Percentiles rank a stretch among this genome's conserved stretches.
Evolutionary conservation across 768 basidiomycete species (phyloP).

Genomic region (Collybiopsis luxurians): DNA sequence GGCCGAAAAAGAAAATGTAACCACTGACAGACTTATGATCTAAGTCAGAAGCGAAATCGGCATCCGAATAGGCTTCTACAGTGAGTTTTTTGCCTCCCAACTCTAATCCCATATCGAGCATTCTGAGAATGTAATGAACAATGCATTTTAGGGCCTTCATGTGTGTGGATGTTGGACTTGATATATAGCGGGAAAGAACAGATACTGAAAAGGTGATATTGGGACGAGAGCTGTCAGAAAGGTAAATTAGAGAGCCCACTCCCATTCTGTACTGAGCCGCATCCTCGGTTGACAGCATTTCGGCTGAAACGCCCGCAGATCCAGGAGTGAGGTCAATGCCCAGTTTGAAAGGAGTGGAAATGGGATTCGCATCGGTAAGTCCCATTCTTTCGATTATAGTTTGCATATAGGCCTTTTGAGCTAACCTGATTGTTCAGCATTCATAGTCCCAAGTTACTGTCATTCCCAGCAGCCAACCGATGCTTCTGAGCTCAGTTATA

Average conservation of each 20-base stretch:
- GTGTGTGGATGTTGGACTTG: slow-evolving; percentile 21
- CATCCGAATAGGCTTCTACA: slow-evolving; percentile 19
- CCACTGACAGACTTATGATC: slow-evolving; percentile 27
- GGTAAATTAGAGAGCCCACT: slow-evolving; percentile 29
- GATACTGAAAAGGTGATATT: slow-evolving; percentile 26
- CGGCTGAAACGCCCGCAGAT: not conserved
- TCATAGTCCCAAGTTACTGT: slow-evolving; percentile 13
- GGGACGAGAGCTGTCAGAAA: slow-evolving; percentile 10
- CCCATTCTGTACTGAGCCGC: slow-evolving; percentile 19
- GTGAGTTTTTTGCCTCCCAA: slow-evolving; percentile 12
- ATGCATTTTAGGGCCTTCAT: slow-evolving; percentile 22
- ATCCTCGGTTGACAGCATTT: not conserved
- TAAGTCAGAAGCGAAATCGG: slow-evolving; percentile 21
- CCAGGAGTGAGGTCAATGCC: not conserved
- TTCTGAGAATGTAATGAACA: no score
- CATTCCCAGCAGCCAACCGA: slow-evolving; percentile 19
- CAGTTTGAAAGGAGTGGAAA: slow-evolving; percentile 20
- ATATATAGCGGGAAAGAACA: slow-evolving; percentile 19
- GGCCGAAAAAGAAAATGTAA: slow-evolving; percentile 16
- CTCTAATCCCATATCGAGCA: slow-evolving; percentile 22
- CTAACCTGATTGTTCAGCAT: slow-evolving; percentile 12
- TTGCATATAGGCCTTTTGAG: slow-evolving; percentile 15
- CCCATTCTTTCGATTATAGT: slow-evolving; percentile 15
- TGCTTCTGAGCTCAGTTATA: slow-evolving; percentile 15
- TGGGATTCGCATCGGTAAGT: slow-evolving; percentile 13